Conservation (phyloP, 192 early-diverging fungal species). For the Backusella sp. region DNA sequence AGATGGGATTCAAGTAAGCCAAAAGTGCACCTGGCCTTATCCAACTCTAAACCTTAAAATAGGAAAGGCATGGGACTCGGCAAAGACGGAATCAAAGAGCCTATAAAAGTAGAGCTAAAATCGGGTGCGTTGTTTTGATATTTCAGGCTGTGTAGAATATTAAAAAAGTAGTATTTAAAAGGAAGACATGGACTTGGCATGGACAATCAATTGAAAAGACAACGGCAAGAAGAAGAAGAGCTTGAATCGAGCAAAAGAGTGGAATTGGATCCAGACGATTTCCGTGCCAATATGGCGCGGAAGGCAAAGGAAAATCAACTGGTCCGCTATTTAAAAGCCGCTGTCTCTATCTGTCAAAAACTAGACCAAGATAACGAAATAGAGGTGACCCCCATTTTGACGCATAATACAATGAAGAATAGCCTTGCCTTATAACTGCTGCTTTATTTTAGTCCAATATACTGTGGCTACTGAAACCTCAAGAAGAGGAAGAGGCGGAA, state of each 20-base stretch:
- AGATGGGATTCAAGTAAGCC: constrained; percentile 57
- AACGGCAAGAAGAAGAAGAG: constrained; percentile 34
- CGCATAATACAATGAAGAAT: not conserved
- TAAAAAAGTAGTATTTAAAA: not conserved
- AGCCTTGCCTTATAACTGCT: not conserved
- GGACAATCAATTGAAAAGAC: constrained; percentile 35
- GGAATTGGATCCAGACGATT: constrained; percentile 39
- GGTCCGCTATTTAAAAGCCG: constrained; percentile 37
- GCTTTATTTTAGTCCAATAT: constrained; percentile 12
- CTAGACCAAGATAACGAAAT: constrained; percentile 34
- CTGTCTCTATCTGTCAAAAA: constrained; percentile 37
- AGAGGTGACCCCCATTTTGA: not conserved
- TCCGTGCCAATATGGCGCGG: constrained; percentile 30
- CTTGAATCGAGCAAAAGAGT: constrained; percentile 20
- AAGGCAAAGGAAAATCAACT: constrained; percentile 35
- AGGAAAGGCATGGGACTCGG: constrained; percentile 47
- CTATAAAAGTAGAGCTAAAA: constrained; percentile 31
- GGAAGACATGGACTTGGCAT: constrained; percentile 50
- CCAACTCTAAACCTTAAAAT: not conserved
- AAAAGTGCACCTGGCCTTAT: not conserved
- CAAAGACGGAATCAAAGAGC: constrained; percentile 28
- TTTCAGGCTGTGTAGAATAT: not conserved
- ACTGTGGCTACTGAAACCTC: constrained; percentile 4
- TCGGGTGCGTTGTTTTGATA: not conserved
- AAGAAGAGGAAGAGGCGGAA: constrained; percentile 26